Evolutionary conservation across 352 stramenopile genomes (phyloP), one percentile per base, ranked within the genome.

Genomic region (Phytophthora aleatoria): DNA sequence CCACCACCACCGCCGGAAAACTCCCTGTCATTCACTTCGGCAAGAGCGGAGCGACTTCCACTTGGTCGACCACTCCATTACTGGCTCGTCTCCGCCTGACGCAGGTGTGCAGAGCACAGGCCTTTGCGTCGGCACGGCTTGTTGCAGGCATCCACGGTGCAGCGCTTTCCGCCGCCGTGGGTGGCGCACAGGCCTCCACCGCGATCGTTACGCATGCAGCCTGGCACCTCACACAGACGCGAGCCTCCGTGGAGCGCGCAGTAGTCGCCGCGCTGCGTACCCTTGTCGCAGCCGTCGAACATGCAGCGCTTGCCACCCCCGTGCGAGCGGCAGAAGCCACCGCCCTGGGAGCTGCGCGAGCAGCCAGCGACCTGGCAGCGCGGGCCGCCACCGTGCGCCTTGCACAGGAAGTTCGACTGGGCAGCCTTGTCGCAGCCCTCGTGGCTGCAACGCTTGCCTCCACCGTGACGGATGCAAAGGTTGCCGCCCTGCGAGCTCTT

Each of bases 271-370:
- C 86, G 87, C 73, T 96, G 88, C 57, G 88, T 92, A 44, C 88
- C 86, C 77, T 96, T 96, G 70, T 88, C 81, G 59, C 89, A 97
- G 35, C 83, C 84, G 38, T 91, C 77, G 49, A 88, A 84, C 62
- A 85, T 85, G 75, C 89, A 97, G 61, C 83, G 83, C 81, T 96
- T 94, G 67, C 89, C 89, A 31, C 89, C 87, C 45, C 89, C 89
- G 71, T 96, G 89, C 38, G 84, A 91, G 20, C 87, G 84, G 73
- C 87, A 96, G 66, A 78, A 92, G 12, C 87, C 87, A 27, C 89
- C 84, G 27, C 86, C 87, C 66, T 95, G 83, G 31, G 84, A 91
- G 61, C 83, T 89, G 58, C 80, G 77, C 54, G 72, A 74, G 73
- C 89, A 96, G 36, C 74, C 75, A 11, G 65, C 57, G 27, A 87